These are phyloP conservation scores for Sarocladiaceae sp. DNA, from an alignment of 2,329 filamentous ascomycete genomes.

Conservation along the genomic window DNA sequence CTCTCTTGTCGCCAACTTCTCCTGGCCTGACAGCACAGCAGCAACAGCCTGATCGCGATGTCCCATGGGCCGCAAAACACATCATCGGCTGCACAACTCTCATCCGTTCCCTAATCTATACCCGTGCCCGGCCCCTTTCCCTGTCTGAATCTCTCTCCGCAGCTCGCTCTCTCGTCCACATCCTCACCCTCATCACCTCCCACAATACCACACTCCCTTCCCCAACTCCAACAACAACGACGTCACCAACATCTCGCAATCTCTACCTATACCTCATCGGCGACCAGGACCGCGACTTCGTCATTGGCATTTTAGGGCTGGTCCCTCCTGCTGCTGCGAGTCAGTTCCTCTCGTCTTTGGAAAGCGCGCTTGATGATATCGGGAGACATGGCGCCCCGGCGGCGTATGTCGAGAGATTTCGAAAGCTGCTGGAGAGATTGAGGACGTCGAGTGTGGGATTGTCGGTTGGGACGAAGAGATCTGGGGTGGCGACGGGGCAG, in stretches of 20 bases:
- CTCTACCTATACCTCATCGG: conserved; percentile 46
- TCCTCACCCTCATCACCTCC: conserved; percentile 40
- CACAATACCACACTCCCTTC: conserved; percentile 22
- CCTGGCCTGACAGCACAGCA: background rate
- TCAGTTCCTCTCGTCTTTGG: conserved; percentile 36
- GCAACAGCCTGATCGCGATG: conserved; percentile 21
- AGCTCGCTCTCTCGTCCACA: conserved; percentile 42
- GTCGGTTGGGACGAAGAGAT: conserved; percentile 26
- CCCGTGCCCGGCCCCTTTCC: conserved; percentile 31
- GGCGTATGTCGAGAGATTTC: conserved; percentile 31
- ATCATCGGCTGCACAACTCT: conserved; percentile 37
- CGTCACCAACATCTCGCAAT: conserved; percentile 29
- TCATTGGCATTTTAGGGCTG: conserved; percentile 38
- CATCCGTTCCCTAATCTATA: conserved; percentile 38
- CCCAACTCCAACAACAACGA: background rate
- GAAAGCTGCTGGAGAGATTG: conserved; percentile 25
- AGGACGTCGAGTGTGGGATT: conserved; percentile 20
- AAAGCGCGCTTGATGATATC: conserved; percentile 27
- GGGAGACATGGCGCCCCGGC: conserved; percentile 26
- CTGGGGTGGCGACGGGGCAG: conserved; percentile 12
- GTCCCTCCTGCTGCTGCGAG: conserved; percentile 38
- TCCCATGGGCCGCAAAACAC: conserved; percentile 46
- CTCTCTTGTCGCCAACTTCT: background rate
- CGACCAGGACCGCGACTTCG: conserved; percentile 37
- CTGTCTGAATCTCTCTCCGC: conserved; percentile 38